These are phyloP conservation scores for Neostapfia colusana DNA, from an alignment of 176 grass and related monocot species.

Conservation along the genomic window DNA sequence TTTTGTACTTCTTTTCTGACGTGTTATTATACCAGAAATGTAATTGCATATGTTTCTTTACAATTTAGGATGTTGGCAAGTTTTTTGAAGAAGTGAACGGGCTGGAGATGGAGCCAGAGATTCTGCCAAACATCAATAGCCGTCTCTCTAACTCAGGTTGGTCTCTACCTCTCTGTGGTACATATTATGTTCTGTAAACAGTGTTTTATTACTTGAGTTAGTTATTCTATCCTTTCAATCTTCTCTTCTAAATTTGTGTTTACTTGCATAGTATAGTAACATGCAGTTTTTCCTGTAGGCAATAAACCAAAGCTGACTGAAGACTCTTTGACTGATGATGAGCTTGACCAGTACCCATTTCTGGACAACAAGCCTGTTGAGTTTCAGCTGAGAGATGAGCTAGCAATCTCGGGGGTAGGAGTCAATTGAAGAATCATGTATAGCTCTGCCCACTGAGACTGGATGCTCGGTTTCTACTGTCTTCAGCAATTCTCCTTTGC, in stretches of 20 bases:
- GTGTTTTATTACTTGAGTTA: not conserved
- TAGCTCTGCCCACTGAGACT: not conserved
- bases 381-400: slow-evolving; percentile 50
- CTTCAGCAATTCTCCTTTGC: not conserved
- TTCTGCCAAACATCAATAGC: slow-evolving; percentile 31
- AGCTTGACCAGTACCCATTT: slow-evolving; percentile 32
- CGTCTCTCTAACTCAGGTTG: slow-evolving; percentile 41
- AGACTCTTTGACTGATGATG: slow-evolving; percentile 17
- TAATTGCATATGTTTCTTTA: slow-evolving; percentile 16
- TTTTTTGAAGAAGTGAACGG: slow-evolving; percentile 35
- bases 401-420: not conserved
- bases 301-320: slow-evolving; percentile 29
- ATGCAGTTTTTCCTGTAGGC: slow-evolving; percentile 26
- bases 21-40: not conserved
- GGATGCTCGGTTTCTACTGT: not conserved
- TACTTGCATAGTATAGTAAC: not conserved
- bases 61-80: slow-evolving; percentile 34
- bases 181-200: not conserved
- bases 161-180: slow-evolving; percentile 9
- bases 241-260: not conserved
- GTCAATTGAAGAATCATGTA: slow-evolving; percentile 24
- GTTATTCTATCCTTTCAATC: not conserved
- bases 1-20: not conserved
- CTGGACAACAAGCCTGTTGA: slow-evolving; percentile 41
- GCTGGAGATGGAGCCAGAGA: slow-evolving; percentile 53